phyloP scores from a whole-genome alignment of 345 rosid genomes.

The Stellera chamaejasme region DNA sequence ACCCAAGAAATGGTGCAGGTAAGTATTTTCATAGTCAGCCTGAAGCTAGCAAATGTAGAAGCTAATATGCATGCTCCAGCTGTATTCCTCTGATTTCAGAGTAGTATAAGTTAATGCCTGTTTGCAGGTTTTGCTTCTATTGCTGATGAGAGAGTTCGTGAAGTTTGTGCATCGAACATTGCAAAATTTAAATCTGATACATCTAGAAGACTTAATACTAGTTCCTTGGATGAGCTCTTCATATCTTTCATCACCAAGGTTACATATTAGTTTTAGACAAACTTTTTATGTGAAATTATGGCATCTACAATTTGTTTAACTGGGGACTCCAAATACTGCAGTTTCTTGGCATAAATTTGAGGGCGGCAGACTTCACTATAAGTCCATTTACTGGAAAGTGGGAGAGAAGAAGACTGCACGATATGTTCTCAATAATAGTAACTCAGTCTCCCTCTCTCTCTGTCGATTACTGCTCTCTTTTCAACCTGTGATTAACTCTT shows the following conservation, averaged over 20 bases:
- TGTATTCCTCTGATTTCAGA: too few species aligned
- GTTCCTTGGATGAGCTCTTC: constrained; percentile 69
- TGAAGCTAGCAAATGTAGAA: too few species aligned
- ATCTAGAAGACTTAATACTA: constrained; percentile 32
- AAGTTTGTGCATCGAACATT: constrained; percentile 45
- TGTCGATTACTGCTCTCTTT: not conserved
- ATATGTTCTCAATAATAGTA: constrained; percentile 74
- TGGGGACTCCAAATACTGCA: constrained; percentile 13
- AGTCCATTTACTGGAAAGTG: constrained; percentile 68
- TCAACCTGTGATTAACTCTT: not conserved
- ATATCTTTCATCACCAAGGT: constrained; percentile 70
- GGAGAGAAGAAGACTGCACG: constrained; percentile 52
- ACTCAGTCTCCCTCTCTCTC: constrained; percentile 11
- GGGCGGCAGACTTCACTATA: constrained; percentile 53
- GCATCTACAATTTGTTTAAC: too few species aligned
- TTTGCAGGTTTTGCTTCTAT: constrained; percentile 47
- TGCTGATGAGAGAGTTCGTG: constrained; percentile 52
- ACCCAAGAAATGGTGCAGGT: constrained; percentile 60
- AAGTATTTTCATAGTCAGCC: constrained; percentile 31
- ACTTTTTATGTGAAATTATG: too few species aligned
- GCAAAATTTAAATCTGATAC: constrained; percentile 38
- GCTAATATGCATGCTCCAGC: too few species aligned
- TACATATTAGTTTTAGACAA: not conserved
- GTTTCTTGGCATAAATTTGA: constrained; percentile 47
- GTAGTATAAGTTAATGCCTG: too few species aligned